Evolutionary conservation across 352 stramenopile species (phyloP), one percentile per base, ranked within the genome.

Genomic region (Pythium dissotocum): DNA sequence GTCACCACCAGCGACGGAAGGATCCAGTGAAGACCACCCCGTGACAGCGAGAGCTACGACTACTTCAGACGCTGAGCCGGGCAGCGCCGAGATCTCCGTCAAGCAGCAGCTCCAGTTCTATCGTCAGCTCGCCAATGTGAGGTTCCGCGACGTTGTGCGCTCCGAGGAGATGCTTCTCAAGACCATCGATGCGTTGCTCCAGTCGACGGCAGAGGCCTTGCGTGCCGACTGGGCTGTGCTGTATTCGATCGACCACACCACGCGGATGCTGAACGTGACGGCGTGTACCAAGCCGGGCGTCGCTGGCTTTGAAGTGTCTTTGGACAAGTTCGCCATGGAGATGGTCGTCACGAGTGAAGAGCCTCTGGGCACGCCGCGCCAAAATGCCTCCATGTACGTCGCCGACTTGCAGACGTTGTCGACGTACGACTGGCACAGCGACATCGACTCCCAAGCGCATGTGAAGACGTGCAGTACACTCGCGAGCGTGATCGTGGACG

Each of bases 71-170:
- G 16, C 42, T 8, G 53, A n/a, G 26, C 26, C 28, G 4, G 32
- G 32, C 6, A 52, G 36, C 52, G 35, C 14, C 4, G 38, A 61
- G 16, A 38, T 51, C 30, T 12, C 56, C 40, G 42, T 82, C 36
- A 77, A 88, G 54, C 59, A 76, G 28, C 80, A 87, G 44, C 65
- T 87, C 36, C 73, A 79, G 51, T 90, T 91, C 60, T 91, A 88
- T 54, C 79, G 77, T 33, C 73, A 83, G 35, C 76, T 90, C 4
- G 73, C 80, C 2, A 77, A 58, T 7, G 44, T 91, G 26, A 85
- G 84, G 53, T 70, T 85, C 51, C 80, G 78, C 0, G 71, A 85
- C 21, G 80, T 77, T 1, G 76, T 78, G 5, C 54, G 61, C 14
- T 80, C 71, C 0, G 78, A 89, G 65, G 65, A 82, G n/a, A 62